Conservation (phyloP, 495 filamentous ascomycete species). For the Penicillium argentinense region DNA sequence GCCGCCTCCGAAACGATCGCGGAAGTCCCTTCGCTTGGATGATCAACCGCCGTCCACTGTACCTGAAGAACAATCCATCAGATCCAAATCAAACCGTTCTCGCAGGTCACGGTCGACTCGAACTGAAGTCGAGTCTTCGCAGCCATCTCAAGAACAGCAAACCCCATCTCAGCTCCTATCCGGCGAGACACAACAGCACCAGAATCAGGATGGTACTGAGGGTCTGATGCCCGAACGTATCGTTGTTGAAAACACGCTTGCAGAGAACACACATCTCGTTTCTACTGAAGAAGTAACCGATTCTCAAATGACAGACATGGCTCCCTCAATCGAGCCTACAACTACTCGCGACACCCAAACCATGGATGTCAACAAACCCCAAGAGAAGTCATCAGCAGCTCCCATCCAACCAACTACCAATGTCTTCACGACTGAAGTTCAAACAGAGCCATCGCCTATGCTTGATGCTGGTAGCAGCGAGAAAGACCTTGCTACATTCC, state of each 20-base stretch:
- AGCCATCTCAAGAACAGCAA: not conserved
- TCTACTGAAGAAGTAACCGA: conserved; percentile 23
- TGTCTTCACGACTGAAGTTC: conserved; percentile 14
- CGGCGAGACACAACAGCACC: not conserved
- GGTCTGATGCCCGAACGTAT: conserved; percentile 5
- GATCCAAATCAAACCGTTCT: conserved; percentile 15
- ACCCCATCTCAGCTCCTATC: not conserved
- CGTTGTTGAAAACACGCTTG: not conserved
- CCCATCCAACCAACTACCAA: conserved; percentile 3
- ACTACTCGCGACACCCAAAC: conserved; percentile 11
- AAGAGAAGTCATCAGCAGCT: not conserved
- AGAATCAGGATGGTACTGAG: not conserved
- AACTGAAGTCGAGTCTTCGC: conserved; percentile 4
- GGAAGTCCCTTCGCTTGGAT: conserved; percentile 30
- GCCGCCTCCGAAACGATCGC: conserved; percentile 16
- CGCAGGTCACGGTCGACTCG: conserved; percentile 22
- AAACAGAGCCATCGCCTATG: conserved; percentile 15
- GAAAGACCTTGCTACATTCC: conserved; percentile 43
- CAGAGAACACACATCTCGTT: conserved; percentile 3
- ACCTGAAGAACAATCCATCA: conserved; percentile 11
- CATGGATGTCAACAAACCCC: conserved; percentile 7
- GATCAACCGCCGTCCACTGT: conserved; percentile 15
- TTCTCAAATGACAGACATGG: conserved; percentile 14
- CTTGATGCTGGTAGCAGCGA: conserved; percentile 9
- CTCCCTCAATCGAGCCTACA: not conserved